Evolutionary conservation across 2,329 filamentous ascomycete species (phyloP).

Genomic region (Pseudogymnoascus sp.): DNA sequence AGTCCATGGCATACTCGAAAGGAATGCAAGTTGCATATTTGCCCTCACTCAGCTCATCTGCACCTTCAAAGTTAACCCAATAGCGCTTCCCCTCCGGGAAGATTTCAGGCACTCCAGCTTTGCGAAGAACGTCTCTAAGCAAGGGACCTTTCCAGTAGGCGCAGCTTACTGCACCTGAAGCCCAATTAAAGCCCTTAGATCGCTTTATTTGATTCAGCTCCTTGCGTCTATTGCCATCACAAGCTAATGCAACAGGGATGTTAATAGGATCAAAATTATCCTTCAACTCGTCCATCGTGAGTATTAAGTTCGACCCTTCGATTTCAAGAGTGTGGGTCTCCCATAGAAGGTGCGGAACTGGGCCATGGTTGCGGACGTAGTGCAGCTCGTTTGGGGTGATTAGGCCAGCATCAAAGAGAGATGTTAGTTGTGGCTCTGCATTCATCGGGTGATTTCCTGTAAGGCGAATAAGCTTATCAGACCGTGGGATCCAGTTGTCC

Average conservation of each 20-base stretch:
- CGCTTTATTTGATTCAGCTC: constrained; percentile 41
- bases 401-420: constrained; percentile 39
- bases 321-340: constrained; percentile 43
- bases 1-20: constrained; percentile 42
- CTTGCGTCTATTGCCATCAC: constrained; percentile 44
- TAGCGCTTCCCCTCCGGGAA: constrained; percentile 22
- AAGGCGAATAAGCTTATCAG: constrained; percentile 39
- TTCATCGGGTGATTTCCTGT: constrained; percentile 49
- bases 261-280: constrained; percentile 39
- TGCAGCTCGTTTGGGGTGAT: constrained; percentile 45
- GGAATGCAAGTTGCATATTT: constrained; percentile 43
- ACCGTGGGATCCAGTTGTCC: constrained; percentile 47
- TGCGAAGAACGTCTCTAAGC: constrained; percentile 38
- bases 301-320: constrained; percentile 19
- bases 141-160: constrained; percentile 45
- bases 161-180: constrained; percentile 38
- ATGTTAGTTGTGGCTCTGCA: constrained; percentile 37
- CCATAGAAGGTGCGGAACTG: constrained; percentile 42
- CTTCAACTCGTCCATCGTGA: constrained; percentile 39
- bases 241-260: constrained; percentile 41
- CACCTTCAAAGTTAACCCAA: constrained; percentile 45
- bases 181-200: constrained; percentile 43
- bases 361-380: constrained; percentile 48
- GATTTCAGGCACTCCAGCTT: constrained; percentile 31
- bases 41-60: constrained; percentile 40